Conservation (phyloP, 345 rosid species). For the Salix brachista region DNA sequence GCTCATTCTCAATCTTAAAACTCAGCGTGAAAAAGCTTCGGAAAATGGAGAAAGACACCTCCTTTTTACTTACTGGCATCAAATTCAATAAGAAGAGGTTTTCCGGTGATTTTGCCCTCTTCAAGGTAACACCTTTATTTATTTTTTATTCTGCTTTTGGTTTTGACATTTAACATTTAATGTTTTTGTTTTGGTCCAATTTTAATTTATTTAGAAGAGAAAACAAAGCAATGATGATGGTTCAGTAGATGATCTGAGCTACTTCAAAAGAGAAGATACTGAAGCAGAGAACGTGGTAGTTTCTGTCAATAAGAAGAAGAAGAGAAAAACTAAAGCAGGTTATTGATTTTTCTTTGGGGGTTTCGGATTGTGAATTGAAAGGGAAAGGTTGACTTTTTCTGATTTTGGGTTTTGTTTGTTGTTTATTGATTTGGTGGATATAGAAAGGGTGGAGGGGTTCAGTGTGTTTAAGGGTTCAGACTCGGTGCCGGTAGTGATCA, state of each 20-base stretch:
- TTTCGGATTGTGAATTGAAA: neutral
- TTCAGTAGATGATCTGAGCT: conserved; percentile 26
- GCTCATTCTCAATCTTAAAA: no score
- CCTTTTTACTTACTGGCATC: conserved; percentile 79
- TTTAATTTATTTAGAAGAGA: conserved; percentile 32
- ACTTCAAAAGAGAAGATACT: conserved; percentile 32
- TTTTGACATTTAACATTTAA: neutral
- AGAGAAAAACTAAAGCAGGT: conserved; percentile 39
- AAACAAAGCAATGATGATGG: conserved; percentile 26
- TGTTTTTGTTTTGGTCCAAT: neutral
- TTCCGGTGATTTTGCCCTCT: conserved; percentile 54
- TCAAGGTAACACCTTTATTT: conserved; percentile 38
- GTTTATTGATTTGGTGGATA: conserved; percentile 1
- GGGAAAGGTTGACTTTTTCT: neutral
- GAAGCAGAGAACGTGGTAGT: conserved; percentile 26
- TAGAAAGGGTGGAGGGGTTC: conserved; percentile 69
- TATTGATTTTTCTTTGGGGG: neutral
- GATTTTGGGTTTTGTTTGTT: neutral
- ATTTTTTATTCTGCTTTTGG: neutral
- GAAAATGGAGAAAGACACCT: conserved; percentile 55
- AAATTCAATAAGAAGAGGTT: conserved; percentile 59
- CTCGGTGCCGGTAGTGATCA: conserved; percentile 7
- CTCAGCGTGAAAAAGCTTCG: no score
- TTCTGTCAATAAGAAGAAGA: conserved; percentile 45
- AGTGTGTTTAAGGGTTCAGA: conserved; percentile 63